Evolutionary conservation across 202 grass and related monocot species (phyloP), one percentile per base, ranked within the genome.

Genomic region (Brachypodium distachyon): DNA sequence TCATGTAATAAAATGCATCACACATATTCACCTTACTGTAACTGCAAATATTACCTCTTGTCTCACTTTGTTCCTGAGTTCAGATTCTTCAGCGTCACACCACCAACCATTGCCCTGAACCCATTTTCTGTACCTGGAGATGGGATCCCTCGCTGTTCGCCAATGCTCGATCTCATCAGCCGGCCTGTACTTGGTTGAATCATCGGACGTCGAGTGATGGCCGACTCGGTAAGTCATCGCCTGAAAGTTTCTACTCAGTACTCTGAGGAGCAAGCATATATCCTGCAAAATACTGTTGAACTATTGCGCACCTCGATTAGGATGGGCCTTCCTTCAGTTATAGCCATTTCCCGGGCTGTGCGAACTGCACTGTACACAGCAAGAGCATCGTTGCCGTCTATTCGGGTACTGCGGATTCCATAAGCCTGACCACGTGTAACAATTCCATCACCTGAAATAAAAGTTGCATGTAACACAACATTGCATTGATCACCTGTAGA

Each of bases 141-240:
- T 67, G 12, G 89, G 96, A 72, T 93, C 96, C 47, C 92, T 84
- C 12, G 89, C 74, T 28, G 83, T 96, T 83, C 89, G 68, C 89
- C 92, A 99, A 42, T 96, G 92, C 67, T 99, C 85, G 1, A 99
- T 99, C 88, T 99, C 96, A 26, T 91, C 81, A 25, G 82, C 80
- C 1, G 92, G 83, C 23, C 92, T 87, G 56, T 99, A 99, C 61
- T 95, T 95, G 51, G 96, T 98, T 52, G 91, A 95, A 77, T 95
- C 91, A 21, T 98, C 89, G 28, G 95, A 98, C n/a, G 95, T 98
- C 3, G 95, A 99, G 74, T 99, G 91, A 86, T 99, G 91, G 16
- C 89, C 87, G 3, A 89, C 89, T 90, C 89, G 83, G 26, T 90
- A 99, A 57, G 91, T 98, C 23, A 95, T 62, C n/a, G 91, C 96